Conservation (phyloP, 805 yeast species). For the Saccharomycopsis sp. region DNA sequence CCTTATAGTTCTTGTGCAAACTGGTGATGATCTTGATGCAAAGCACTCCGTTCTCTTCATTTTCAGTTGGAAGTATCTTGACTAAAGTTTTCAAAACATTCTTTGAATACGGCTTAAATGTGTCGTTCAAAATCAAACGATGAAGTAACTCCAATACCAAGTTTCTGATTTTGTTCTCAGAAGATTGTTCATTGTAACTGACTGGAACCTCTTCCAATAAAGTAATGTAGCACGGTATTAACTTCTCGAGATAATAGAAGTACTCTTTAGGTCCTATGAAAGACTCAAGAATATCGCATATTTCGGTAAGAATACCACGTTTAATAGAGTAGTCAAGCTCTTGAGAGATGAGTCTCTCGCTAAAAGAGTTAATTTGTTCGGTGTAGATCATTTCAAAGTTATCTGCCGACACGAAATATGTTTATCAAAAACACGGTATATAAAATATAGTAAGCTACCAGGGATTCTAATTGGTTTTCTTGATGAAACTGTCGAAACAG, state of each 20-base stretch:
- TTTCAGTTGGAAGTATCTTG: slow-evolving; percentile 60
- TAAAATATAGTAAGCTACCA: too few relatives aligned
- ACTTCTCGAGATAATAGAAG: slow-evolving; percentile 60
- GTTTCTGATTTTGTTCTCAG: slow-evolving; percentile 73
- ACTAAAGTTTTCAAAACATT: slow-evolving; percentile 55
- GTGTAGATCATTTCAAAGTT: slow-evolving; percentile 29
- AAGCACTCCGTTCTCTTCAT: slow-evolving; percentile 91
- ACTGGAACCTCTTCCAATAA: slow-evolving; percentile 64
- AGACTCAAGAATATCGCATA: slow-evolving; percentile 81
- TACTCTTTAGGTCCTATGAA: slow-evolving; percentile 78
- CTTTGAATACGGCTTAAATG: slow-evolving; percentile 63
- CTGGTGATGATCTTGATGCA: slow-evolving; percentile 84
- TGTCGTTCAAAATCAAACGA: slow-evolving; percentile 76
- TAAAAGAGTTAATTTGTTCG: slow-evolving; percentile 61
- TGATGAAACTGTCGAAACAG: neutral
- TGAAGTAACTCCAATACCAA: slow-evolving; percentile 72
- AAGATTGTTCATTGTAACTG: slow-evolving; percentile 57
- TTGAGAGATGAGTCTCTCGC: slow-evolving; percentile 50
- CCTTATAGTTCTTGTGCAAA: slow-evolving; percentile 78
- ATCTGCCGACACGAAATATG: neutral
- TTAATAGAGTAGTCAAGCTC: slow-evolving; percentile 51
- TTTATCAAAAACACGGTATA: too few relatives aligned
- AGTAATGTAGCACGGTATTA: slow-evolving; percentile 64
- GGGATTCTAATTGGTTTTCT: neutral
- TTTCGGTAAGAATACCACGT: slow-evolving; percentile 68